Evolutionary conservation across 306 rosid genomes (phyloP), one percentile per base, ranked within the genome.

Genomic region (Chamaecrista fasciculata): DNA sequence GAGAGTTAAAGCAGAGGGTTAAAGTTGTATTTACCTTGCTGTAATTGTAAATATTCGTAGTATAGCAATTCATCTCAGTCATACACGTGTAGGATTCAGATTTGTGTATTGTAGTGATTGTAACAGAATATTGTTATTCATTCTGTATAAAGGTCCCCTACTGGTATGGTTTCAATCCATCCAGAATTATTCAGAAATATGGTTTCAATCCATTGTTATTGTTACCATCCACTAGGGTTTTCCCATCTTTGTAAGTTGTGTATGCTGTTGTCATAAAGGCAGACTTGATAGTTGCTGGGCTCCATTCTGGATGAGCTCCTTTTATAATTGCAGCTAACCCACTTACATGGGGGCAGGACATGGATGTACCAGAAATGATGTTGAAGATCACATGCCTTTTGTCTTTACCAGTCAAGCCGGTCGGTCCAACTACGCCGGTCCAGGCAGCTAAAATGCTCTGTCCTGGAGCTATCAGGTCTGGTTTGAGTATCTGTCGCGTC

Each of bases 261-360:
- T 94, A 88, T 19, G 98, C 76, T 34, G 98, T 94, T 65, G 98
- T 94, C 98, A 94, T 88, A 74, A 94, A 88, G 24, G 98, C 98
- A 11, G 98, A 94, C 79, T 66, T 85, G 67, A 94, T 86, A 39
- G 87, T 90, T 11, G 96, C 96, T 28, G 98, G 97, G 69, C 91
- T 90, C 98, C 98, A 94, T 31, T 86, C 95, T 2, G 82, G 87
- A 71, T 86, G 92, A 67, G 81, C 86, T 11, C 85, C 95, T 74
- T 86, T 94, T 46, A 94, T 37, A 46, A 90, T 81, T 44, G 97
- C 95, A 5, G 89, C 94, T 36, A 94, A 67, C 2, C 98, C 98
- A 72, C 96, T 86, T 12, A 94, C 82, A 56, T 94, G 98, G 4
- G 98, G 98, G 76, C 98, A 94, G 5, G 98, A 88, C 98, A 94